Evolutionary conservation across 1,139 yeast genomes (phyloP).

Genomic region (Nakaseomyces uthaithaninus): DNA sequence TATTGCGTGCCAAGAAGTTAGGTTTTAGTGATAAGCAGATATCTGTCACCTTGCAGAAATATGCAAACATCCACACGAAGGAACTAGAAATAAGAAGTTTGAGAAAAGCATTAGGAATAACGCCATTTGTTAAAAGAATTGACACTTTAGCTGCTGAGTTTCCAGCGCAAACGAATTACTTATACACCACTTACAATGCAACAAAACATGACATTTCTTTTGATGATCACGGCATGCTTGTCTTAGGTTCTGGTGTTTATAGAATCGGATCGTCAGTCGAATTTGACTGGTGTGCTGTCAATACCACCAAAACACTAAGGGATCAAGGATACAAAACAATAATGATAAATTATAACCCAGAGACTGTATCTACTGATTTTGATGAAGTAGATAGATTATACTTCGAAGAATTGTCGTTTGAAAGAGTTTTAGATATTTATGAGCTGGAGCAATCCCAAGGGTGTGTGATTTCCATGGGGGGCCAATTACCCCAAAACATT

Average conservation of each 20-base stretch:
- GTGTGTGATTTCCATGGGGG: constrained; percentile 94
- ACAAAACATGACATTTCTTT: constrained; percentile 75
- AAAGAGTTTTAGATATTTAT: constrained; percentile 94
- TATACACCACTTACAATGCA: constrained; percentile 94
- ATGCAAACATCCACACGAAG: not conserved
- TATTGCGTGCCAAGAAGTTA: constrained; percentile 78
- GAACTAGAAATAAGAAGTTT: constrained; percentile 76
- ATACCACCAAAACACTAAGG: constrained; percentile 91
- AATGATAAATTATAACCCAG: constrained; percentile 97
- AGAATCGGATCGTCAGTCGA: constrained; percentile 98
- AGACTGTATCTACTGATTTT: constrained; percentile 95
- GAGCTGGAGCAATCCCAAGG: constrained; percentile 86
- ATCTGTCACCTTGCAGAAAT: constrained; percentile 34
- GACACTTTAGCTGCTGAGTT: constrained; percentile 98
- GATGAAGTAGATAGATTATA: constrained; percentile 97
- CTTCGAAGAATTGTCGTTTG: constrained; percentile 90
- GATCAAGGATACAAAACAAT: constrained; percentile 81
- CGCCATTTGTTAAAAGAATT: constrained; percentile 92
- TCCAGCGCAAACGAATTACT: constrained; percentile 93
- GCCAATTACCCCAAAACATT: constrained; percentile 95
- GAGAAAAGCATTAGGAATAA: constrained; percentile 69
- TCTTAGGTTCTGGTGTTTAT: constrained; percentile 96
- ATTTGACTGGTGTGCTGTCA: constrained; percentile 99
- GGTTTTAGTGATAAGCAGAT: constrained; percentile 96
- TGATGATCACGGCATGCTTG: constrained; percentile 87